Base-by-base conservation (phyloP, 768 basidiomycete genomes). In the Termitomyces sp. region DNA sequence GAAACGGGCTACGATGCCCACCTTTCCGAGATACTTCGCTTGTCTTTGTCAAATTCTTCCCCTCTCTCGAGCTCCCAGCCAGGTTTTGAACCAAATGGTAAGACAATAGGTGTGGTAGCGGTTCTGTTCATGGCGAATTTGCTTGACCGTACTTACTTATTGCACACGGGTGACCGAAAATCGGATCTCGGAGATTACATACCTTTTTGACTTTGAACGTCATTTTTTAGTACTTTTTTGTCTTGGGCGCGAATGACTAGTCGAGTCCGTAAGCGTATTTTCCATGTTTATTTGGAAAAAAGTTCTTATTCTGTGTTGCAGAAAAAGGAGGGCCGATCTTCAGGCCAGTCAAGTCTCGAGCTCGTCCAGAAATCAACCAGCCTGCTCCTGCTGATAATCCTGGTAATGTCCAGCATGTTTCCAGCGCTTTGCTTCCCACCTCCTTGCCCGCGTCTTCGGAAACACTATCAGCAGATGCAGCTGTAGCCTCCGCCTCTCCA, bases 291-390 rank as follows among this genome's bases (percentile, higher is more conserved):
- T 36, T 37, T 31, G 40, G 51, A 31, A 7, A n/a, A 56, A 34
- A 60, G n/a, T 42, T n/a, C 58, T 65, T 56, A 64, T 58, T 51
- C 65, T 3, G 56, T 45, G 32, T 57, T 20, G 42, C 66, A 92
- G 89, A 91, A 70, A 92, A 92, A 70, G 89, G 89, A 15, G 78
- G 81, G 8, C 80, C 85, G 5, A 71, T 90, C 57, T 92, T 92
- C 66, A 83, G 81, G 68, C 89, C 89, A n/a, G 79, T 88, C 14
- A 87, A 85, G 68, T 73, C 82, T 9, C 79, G 87, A 51, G 66
- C 80, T 14, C 84, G 86, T 32, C 68, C 74, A 50, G 64, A 66
- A 50, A 69, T 70, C 64, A 72, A 69, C 60, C 77, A 78, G 60
- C 29, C 68, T 17, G 72, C 29, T 29, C 17, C 54, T 55, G 31